Base-by-base conservation (phyloP, 2,329 filamentous ascomycete genomes). In the Venturia pyrina region DNA sequence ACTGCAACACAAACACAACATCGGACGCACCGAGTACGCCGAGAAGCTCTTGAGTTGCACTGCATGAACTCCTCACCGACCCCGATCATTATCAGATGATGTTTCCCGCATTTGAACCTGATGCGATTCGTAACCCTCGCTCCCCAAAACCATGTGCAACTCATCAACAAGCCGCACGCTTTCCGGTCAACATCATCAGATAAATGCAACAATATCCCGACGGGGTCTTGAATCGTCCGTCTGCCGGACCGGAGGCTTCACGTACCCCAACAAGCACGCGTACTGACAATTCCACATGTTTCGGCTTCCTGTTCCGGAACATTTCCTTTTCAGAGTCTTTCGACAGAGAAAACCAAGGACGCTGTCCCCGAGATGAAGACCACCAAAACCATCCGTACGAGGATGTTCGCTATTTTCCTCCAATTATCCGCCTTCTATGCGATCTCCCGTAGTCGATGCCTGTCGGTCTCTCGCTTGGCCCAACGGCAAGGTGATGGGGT, bases 1-100 rank as follows among this genome's bases (percentile, higher is more conserved):
- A 28, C 3, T 28, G 48, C 48, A 28, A 53, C 48, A 53, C 21
- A 50, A 37, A 59, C 19, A 37, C 5, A n/a, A 37, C 40, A 37
- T 37, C 53, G 53, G 32, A n/a, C 1, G n/a, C 15, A 37, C 53
- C 53, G 32, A 37, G 24, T n/a, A 37, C 53, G 53, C 53, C 53
- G 53, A 13, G 48, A 59, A 59, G 6, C 2, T 21, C 28, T 37
- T n/a, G n/a, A 32, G 53, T 59, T 37, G 15, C 53, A 59, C 53
- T 59, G 53, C 53, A 59, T 59, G 53, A 59, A 59, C 28, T 59
- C 53, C 15, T 59, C 53, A 59, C 53, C 53, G 32, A 59, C 21
- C 53, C 5, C 17, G 5, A 40, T 34, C n/a, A n/a, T 32, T 57
- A 34, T 57, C 24, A 57, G 28, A 57, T 57, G 50, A 57, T 34